Evolutionary conservation across 345 rosid species (phyloP), one percentile per base, ranked within the genome.

Genomic region (Orychophragmus violaceus): DNA sequence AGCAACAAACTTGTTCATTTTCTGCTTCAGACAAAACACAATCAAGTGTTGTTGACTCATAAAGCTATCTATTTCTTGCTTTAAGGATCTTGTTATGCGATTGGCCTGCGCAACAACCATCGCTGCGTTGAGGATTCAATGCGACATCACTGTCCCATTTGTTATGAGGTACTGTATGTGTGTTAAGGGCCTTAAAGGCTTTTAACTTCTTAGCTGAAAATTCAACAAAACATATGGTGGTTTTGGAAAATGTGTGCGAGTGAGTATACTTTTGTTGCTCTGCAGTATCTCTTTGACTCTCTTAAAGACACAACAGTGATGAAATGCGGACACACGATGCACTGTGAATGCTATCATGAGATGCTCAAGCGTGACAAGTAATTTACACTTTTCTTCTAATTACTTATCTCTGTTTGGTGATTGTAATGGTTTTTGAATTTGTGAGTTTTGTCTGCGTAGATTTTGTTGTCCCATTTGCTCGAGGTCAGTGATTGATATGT

Each of bases 241-340:
- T 24, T 23, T 22, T 59, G 59, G 61, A 56, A 25, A 28, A 39
- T 33, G 49, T 52, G 62, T 65, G 25, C 48, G 1, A 6, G 29
- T 35, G 4, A 32, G 2, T 48, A 33, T 55, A 7, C 18, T 28
- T n/a, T 55, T 56, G 45, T 56, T 29, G 11, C 30, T 46, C 7
- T 78, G 76, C 77, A 94, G 97, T 94, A 84, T 81, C 85, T 94
- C 6, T 94, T 94, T 68, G 99, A 94, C 74, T 94, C 99, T 0
- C 71, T 94, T 64, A 88, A 94, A 72, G 99, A 87, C 64, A 87
- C 93, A 27, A 78, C 78, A 0, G 99, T 94, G 14, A 87, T 94
- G 99, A 90, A 83, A 82, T 94, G 99, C 8, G 99, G 99, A 60
- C 99, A 94, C 85, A 94, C 99, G 1, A 94, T 94, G 96, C 99